phyloP scores from a whole-genome alignment of 208 protist species.

The Leishmania braziliensis region DNA sequence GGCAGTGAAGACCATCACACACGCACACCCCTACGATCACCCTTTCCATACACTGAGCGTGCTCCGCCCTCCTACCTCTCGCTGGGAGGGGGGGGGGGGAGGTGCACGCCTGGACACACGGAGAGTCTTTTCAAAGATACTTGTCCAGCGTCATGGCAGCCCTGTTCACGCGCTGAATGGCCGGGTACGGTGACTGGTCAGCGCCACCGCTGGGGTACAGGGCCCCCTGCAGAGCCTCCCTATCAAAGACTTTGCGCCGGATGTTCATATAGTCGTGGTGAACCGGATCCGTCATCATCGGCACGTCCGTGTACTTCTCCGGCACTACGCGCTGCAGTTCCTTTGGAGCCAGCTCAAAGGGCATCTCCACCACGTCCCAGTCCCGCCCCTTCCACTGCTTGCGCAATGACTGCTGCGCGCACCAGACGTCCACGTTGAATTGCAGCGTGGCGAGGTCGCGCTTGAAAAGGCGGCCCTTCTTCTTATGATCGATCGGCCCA shows the following conservation, averaged over 20 bases:
- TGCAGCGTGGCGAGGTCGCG: slow-evolving; percentile 71
- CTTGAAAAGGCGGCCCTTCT: slow-evolving; percentile 80
- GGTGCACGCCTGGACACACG: not conserved
- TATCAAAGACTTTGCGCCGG: slow-evolving; percentile 82
- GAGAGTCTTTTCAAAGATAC: slow-evolving; percentile 48
- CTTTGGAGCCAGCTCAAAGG: slow-evolving; percentile 74
- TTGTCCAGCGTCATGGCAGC: slow-evolving; percentile 80
- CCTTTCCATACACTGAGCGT: too few relatives aligned
- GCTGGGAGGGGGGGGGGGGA: not conserved
- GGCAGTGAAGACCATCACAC: not conserved
- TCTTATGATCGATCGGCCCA: slow-evolving; percentile 78
- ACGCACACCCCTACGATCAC: not conserved
- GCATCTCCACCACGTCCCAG: slow-evolving; percentile 89
- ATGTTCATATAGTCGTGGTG: slow-evolving; percentile 79
- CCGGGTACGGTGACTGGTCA: slow-evolving; percentile 53
- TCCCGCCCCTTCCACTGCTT: slow-evolving; percentile 90
- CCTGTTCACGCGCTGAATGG: slow-evolving; percentile 52
- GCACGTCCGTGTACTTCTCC: slow-evolving; percentile 89
- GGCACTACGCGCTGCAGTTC: slow-evolving; percentile 87
- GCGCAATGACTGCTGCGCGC: slow-evolving; percentile 86
- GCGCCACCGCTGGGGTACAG: slow-evolving; percentile 49
- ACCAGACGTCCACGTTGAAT: slow-evolving; percentile 91
- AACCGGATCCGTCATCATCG: slow-evolving; percentile 65
- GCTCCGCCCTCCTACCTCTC: not conserved
- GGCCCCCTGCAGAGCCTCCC: slow-evolving; percentile 65